Conservation (phyloP, 257 asterid species). For the Ophiorrhiza pumila region DNA sequence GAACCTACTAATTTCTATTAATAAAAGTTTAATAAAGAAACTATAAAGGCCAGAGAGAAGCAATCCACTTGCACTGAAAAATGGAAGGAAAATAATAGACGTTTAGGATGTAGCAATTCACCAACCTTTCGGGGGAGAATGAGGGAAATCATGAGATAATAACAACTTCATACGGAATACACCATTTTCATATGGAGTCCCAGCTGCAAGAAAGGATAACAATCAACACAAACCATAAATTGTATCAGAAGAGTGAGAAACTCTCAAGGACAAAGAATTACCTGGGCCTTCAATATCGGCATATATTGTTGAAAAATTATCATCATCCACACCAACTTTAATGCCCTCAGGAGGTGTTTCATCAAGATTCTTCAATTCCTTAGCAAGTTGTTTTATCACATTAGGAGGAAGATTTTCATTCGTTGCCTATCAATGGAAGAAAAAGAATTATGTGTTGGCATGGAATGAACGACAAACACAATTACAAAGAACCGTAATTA, state of each 20-base stretch:
- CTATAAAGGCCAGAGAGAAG: not conserved
- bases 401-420: constrained; percentile 95
- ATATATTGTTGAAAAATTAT: constrained; percentile 73
- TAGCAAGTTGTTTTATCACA: constrained; percentile 84
- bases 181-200: constrained; percentile 95
- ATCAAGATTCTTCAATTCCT: constrained; percentile 88
- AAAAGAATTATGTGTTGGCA: not conserved
- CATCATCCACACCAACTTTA: constrained; percentile 85
- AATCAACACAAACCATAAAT: constrained; percentile 22
- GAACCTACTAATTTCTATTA: not conserved
- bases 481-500: not conserved
- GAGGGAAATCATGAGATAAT: constrained; percentile 86
- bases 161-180: constrained; percentile 87
- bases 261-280: constrained; percentile 20
- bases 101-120: not conserved
- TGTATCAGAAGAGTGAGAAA: constrained; percentile 5
- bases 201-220: constrained; percentile 58
- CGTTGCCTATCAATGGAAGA: constrained; percentile 59
- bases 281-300: constrained; percentile 99
- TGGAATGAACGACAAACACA: not conserved
- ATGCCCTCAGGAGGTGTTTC: constrained; percentile 99
- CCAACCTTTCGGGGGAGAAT: constrained; percentile 90
- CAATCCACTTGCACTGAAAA: not conserved
- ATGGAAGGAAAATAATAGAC: not conserved
- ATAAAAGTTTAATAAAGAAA: not conserved